Evolutionary conservation across 306 rosid genomes (phyloP), one percentile per base, ranked within the genome.

Genomic region (Lupinus albus): DNA sequence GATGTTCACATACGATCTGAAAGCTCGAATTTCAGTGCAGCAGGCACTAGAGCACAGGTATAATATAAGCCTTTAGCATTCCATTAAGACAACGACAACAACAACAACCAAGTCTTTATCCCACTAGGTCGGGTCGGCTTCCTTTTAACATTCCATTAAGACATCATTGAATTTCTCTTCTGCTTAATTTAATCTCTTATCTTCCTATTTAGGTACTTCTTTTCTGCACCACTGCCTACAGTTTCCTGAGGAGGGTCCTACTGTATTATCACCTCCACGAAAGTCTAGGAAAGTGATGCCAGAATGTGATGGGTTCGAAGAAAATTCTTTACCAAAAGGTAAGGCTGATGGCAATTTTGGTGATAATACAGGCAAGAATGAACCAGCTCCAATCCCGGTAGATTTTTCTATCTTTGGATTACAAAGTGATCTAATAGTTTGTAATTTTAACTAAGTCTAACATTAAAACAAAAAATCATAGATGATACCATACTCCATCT

Each of bases 1-100:
- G 85, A 93, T 90, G 97, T 88, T 93, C 74, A 78, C 99, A 11
- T 93, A 93, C 84, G 99, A 90, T 77, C 99, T 97, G 14, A 90
- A 86, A 74, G 79, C 77, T 64, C 84, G 96, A 72, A 88, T 93
- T 71, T 84, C 99, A 15, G 95, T 74, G 78, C 96, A 80, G 68
- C 97, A 93, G 73, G 97, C 96, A 39, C 77, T 93, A 74, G 99
- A 93, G 53, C 96, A 93, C 80, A 91, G 96, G 99, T 90, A 79
- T 60, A 35, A 79, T 55, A 35, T 53, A 5, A 4, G 9, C 52
- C 63, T 68, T 64, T 25, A 61, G 4, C 33, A 28, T 28, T 1
- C 4, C 4, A 1, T 28, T 28, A 28, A 28, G 33, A 4, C 33
- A 28, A 28, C 33, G 33, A 1, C n/a, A n/a, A n/a, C n/a, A n/a